phyloP scores from a whole-genome alignment of 2,329 filamentous ascomycete species.

The Cordyceps pruinosa region DNA sequence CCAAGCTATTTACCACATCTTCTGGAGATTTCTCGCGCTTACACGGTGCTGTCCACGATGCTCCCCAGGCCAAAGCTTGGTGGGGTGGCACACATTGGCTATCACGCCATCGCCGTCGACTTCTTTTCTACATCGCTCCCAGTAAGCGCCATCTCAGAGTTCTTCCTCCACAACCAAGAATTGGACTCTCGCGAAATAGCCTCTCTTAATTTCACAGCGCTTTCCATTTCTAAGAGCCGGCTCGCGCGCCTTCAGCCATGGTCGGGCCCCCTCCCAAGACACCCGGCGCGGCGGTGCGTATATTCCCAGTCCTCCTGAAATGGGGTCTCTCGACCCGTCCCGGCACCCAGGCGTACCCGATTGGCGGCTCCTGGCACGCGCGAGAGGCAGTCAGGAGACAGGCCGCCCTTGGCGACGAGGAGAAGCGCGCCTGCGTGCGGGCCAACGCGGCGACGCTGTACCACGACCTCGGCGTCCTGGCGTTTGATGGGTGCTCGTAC shows the following conservation, averaged over 20 bases:
- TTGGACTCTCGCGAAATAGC: too few species aligned
- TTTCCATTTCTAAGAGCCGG: background rate
- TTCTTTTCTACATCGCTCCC: too few species aligned
- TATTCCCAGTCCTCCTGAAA: background rate
- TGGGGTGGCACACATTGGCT: too few species aligned
- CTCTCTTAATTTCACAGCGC: background rate
- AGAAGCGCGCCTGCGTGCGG: conserved; percentile 2
- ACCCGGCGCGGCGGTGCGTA: background rate
- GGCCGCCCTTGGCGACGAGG: background rate
- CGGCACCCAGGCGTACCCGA: background rate
- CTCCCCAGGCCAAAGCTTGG: too few species aligned
- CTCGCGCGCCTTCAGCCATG: background rate
- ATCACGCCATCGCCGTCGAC: too few species aligned
- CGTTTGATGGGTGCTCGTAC: conserved; percentile 22
- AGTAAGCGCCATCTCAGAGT: too few species aligned
- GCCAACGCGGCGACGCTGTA: conserved; percentile 16
- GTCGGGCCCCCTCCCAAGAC: background rate
- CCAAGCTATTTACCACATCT: too few species aligned
- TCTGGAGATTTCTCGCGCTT: too few species aligned
- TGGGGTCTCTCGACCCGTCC: background rate
- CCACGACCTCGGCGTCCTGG: conserved; percentile 26
- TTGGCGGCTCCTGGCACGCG: background rate
- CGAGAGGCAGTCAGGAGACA: background rate
- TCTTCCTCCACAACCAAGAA: too few species aligned
- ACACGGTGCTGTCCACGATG: too few species aligned